These are phyloP conservation scores for Podaxis carcinomalis DNA, from an alignment of 768 basidiomycete genomes.

Conservation along the genomic window DNA sequence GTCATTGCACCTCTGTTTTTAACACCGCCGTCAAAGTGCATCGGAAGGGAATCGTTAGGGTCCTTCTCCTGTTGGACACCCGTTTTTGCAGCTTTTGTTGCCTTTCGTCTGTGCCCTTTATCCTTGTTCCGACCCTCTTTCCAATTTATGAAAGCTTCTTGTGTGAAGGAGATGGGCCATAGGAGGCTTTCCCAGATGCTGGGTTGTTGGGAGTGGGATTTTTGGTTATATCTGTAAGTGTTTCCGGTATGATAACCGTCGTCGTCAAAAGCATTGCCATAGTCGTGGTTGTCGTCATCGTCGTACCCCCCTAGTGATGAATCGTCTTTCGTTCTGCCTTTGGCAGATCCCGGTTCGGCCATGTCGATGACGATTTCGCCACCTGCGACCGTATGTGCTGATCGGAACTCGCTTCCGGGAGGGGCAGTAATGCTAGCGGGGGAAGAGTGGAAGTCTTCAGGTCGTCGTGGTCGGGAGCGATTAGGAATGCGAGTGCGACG, in stretches of 20 bases:
- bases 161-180: conserved; percentile 5
- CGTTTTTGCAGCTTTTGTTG: neutral
- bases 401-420: neutral
- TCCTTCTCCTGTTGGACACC: neutral
- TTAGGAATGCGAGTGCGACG: neutral
- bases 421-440: neutral
- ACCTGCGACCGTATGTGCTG: neutral
- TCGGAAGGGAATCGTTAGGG: neutral
- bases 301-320: neutral
- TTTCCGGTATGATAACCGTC: neutral
- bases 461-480: neutral
- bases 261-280: neutral
- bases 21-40: neutral
- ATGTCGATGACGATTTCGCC: neutral
- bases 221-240: neutral
- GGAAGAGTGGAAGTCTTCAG: neutral
- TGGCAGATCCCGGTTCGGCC: neutral
- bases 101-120: neutral
- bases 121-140: neutral
- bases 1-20: neutral
- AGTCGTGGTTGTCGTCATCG: neutral
- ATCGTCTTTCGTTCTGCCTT: neutral
- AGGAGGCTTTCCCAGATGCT: neutral
- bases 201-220: neutral
- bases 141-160: neutral